phyloP scores from a whole-genome alignment of 23 red algal genomes.

The Chondrus crispus region DNA sequence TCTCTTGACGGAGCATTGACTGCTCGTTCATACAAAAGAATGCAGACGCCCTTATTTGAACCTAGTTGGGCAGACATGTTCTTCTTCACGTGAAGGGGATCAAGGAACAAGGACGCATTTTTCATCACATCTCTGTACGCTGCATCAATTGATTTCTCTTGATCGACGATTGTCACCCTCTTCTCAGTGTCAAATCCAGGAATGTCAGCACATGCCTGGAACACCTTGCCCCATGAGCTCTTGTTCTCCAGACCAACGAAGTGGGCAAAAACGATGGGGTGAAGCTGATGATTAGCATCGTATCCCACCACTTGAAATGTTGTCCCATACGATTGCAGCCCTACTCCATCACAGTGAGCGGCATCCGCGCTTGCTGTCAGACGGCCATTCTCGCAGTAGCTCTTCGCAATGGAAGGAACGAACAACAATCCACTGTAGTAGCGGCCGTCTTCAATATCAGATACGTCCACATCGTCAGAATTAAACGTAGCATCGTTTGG shows the following conservation, averaged over 20 bases:
- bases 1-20: background rate
- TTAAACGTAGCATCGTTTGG: background rate
- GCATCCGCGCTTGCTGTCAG: slow-evolving; percentile 5
- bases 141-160: slow-evolving; percentile 23
- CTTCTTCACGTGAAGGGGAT: slow-evolving; percentile 36
- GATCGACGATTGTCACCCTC: slow-evolving; percentile 10
- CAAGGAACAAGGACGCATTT: slow-evolving; percentile 3
- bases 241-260: slow-evolving; percentile 9
- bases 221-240: slow-evolving; percentile 6
- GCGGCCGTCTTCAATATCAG: slow-evolving; percentile 3
- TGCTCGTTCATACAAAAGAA: background rate
- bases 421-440: slow-evolving; percentile 28
- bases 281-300: slow-evolving; percentile 12
- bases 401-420: background rate
- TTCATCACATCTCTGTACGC: slow-evolving; percentile 22
- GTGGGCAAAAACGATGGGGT: slow-evolving; percentile 19
- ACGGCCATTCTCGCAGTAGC: slow-evolving; percentile 8
- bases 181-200: background rate
- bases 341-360: slow-evolving; percentile 29
- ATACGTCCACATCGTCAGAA: background rate
- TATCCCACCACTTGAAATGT: slow-evolving; percentile 40
- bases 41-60: background rate
- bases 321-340: slow-evolving; percentile 39
- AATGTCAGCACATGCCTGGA: slow-evolving; percentile 2
- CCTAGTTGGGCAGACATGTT: slow-evolving; percentile 9